Percentiles rank a stretch among this genome's conserved stretches.
Evolutionary conservation across 768 basidiomycete genomes (phyloP).

Genomic region (Calocybe gangraenosa): DNA sequence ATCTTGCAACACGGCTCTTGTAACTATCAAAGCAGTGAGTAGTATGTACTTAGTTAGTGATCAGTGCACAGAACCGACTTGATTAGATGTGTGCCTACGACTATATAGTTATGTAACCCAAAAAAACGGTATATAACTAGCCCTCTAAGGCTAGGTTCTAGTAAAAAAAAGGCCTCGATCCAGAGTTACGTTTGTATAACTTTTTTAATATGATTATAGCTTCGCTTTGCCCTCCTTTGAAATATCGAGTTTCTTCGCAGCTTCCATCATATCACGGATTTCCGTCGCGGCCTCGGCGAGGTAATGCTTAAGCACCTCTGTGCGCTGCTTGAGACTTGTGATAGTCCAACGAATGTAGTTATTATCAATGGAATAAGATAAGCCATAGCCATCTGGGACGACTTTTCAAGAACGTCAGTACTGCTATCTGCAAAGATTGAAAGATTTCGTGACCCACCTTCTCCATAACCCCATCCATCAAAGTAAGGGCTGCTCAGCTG

Average conservation of each 20-base stretch:
- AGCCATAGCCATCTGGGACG: constrained; percentile 86
- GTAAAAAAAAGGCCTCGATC: too few relatives aligned
- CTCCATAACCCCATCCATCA: constrained; percentile 88
- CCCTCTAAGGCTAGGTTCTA: too few relatives aligned
- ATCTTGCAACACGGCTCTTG: too few relatives aligned
- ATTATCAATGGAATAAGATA: constrained; percentile 87
- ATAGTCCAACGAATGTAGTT: constrained; percentile 88
- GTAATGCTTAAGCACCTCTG: constrained; percentile 58
- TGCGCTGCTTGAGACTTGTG: constrained; percentile 61
- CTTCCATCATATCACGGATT: constrained; percentile 19
- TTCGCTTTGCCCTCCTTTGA: constrained; percentile 9
- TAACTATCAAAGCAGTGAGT: too few relatives aligned
- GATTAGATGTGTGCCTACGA: too few relatives aligned
- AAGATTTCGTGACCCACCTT: constrained; percentile 3
- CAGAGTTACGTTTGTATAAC: too few relatives aligned
- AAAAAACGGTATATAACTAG: too few relatives aligned
- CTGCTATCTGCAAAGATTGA: neutral
- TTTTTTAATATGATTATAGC: neutral
- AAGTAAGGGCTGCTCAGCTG: constrained; percentile 79
- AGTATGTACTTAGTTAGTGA: too few relatives aligned
- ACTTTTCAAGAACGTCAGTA: constrained; percentile 41
- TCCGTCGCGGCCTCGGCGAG: constrained; percentile 19
- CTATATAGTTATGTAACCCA: too few relatives aligned
- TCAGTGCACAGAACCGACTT: too few relatives aligned
- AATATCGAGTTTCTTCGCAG: constrained; percentile 10